These are phyloP conservation scores for Thelonectria discophora DNA, from an alignment of 2,329 filamentous ascomycete genomes.

Conservation along the genomic window DNA sequence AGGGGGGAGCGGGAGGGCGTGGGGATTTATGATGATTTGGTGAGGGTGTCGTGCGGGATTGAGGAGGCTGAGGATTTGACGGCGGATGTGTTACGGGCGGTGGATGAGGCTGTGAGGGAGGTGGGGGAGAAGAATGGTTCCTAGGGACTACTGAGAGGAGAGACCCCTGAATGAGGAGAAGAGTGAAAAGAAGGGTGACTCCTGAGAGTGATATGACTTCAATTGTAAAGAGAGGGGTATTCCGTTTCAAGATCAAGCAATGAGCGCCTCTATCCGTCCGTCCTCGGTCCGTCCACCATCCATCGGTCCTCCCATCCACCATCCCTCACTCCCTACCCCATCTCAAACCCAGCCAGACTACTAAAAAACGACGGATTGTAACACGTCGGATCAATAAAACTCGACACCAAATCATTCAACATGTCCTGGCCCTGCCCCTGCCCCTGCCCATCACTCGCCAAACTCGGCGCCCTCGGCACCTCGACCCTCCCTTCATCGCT, in stretches of 20 bases:
- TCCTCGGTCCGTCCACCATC: background rate
- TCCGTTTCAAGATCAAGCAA: too few relatives aligned
- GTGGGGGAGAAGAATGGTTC: background rate
- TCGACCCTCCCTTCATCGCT: background rate
- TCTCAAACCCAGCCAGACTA: background rate
- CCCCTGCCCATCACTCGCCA: background rate
- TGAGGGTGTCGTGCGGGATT: slow-evolving; percentile 91
- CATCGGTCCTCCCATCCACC: too few relatives aligned
- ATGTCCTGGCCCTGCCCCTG: too few relatives aligned
- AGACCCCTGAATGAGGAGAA: too few relatives aligned
- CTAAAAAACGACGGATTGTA: slow-evolving; percentile 6
- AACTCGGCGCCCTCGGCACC: background rate
- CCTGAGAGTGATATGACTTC: background rate
- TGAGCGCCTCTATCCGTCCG: background rate
- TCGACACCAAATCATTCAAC: slow-evolving; percentile 2
- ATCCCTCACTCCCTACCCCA: background rate
- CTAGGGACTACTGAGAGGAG: too few relatives aligned
- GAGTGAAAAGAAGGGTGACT: too few relatives aligned
- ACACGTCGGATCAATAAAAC: slow-evolving; percentile 11
- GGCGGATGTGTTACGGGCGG: slow-evolving; percentile 80
- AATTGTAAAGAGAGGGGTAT: too few relatives aligned
- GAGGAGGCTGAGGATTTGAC: slow-evolving; percentile 89
- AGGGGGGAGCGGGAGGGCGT: slow-evolving; percentile 88
- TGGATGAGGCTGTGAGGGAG: slow-evolving; percentile 75
- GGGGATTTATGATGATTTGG: slow-evolving; percentile 93